These are phyloP conservation scores for Vigna angularis DNA, from an alignment of 306 rosid species.

Conservation along the genomic window DNA sequence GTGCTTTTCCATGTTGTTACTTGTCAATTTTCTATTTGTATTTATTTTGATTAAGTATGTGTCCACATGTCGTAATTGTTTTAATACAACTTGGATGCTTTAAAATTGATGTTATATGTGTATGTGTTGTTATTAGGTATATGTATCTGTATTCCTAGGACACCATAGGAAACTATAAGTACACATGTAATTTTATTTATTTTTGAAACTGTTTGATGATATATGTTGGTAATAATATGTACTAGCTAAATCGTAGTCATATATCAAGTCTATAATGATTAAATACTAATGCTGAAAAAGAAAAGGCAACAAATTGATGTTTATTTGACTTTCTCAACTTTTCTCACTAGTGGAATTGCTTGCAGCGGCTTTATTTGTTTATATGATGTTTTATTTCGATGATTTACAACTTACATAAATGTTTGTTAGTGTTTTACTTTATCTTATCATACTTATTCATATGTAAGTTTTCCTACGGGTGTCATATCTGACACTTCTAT, in stretches of 20 bases:
- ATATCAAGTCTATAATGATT: background rate
- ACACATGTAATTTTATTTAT: too few relatives aligned
- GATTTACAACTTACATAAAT: background rate
- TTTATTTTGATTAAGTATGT: background rate
- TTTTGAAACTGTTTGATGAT: background rate
- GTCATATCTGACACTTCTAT: too few relatives aligned
- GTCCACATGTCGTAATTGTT: background rate
- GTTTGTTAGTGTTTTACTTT: background rate
- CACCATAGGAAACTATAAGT: too few relatives aligned
- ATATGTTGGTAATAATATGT: background rate
- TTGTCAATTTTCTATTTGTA: constrained; percentile 13
- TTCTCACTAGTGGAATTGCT: background rate
- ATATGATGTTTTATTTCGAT: background rate
- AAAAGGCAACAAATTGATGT: background rate
- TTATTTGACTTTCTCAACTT: constrained; percentile 15
- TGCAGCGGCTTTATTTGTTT: background rate
- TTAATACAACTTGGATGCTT: background rate
- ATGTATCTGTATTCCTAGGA: too few relatives aligned
- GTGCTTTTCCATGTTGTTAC: background rate
- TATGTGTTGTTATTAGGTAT: too few relatives aligned
- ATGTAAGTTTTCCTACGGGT: background rate
- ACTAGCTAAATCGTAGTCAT: background rate
- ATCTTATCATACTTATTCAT: background rate
- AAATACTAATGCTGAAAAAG: background rate
- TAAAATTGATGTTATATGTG: background rate